Evolutionary conservation across 2,329 filamentous ascomycete genomes (phyloP).

Genomic region (Fusarium musae): DNA sequence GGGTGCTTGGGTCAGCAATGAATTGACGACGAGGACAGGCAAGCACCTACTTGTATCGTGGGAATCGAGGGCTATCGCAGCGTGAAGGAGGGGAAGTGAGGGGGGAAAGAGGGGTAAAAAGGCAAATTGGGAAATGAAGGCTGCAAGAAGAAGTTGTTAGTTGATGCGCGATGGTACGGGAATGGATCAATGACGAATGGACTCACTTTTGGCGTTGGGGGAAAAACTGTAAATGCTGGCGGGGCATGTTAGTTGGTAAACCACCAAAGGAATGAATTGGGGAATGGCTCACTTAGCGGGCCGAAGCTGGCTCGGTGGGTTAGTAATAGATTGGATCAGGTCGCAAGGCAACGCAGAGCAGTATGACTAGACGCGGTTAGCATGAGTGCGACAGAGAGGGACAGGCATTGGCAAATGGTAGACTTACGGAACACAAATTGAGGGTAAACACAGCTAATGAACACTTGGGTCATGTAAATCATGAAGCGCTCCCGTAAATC

Average conservation of each 20-base stretch:
- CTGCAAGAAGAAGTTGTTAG: not conserved
- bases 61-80: not conserved
- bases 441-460: not conserved
- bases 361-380: not conserved
- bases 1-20: not conserved
- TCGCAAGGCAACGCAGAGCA: not conserved
- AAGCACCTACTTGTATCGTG: not conserved
- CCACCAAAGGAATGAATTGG: not conserved
- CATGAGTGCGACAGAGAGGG: not conserved
- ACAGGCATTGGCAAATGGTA: not conserved
- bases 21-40: fast-evolving
- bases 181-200: not conserved
- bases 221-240: not conserved
- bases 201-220: not conserved
- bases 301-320: not conserved
- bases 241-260: not conserved
- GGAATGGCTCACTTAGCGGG: not conserved
- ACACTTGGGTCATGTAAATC: not conserved
- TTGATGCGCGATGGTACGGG: not conserved
- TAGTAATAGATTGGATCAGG: not conserved
- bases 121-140: not conserved
- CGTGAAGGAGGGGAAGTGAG: not conserved
- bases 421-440: not conserved
- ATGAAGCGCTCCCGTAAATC: not conserved
- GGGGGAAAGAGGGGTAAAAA: not conserved